Evolutionary conservation across 352 stramenopile species (phyloP).

Genomic region (Pythium aristosporum): DNA sequence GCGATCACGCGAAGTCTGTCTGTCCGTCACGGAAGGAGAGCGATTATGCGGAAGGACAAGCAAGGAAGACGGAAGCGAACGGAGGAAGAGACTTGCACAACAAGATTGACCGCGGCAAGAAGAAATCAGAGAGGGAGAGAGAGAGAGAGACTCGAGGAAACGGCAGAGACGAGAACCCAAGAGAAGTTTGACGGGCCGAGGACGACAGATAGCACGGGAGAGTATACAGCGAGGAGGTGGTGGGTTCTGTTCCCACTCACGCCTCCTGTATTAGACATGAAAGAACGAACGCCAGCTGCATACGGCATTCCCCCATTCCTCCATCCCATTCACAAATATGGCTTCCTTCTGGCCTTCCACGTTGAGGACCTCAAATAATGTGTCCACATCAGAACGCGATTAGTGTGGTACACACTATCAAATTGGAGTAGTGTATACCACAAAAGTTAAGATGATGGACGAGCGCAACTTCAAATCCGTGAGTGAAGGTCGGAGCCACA

Average conservation of each 20-base stretch:
- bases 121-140: background rate
- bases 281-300: slow-evolving; percentile 5
- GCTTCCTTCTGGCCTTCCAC: too few species aligned
- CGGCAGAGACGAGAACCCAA: slow-evolving; percentile 7
- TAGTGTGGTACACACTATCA: too few species aligned
- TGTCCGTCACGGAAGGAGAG: background rate
- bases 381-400: too few species aligned
- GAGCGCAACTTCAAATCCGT: too few species aligned
- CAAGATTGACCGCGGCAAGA: background rate
- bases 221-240: background rate
- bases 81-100: background rate
- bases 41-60: background rate
- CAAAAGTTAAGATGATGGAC: too few species aligned
- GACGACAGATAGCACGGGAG: background rate
- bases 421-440: too few species aligned
- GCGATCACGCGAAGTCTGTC: background rate
- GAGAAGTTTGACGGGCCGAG: background rate
- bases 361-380: too few species aligned
- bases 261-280: slow-evolving; percentile 3
- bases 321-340: too few species aligned
- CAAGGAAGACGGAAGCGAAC: background rate
- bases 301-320: too few species aligned
- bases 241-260: too few species aligned
- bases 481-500: too few species aligned
- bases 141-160: slow-evolving; percentile 3